Evolutionary conservation across 2,329 filamentous ascomycete species (phyloP), one percentile per base, ranked within the genome.

Genomic region (Macrophomina phaseolina): DNA sequence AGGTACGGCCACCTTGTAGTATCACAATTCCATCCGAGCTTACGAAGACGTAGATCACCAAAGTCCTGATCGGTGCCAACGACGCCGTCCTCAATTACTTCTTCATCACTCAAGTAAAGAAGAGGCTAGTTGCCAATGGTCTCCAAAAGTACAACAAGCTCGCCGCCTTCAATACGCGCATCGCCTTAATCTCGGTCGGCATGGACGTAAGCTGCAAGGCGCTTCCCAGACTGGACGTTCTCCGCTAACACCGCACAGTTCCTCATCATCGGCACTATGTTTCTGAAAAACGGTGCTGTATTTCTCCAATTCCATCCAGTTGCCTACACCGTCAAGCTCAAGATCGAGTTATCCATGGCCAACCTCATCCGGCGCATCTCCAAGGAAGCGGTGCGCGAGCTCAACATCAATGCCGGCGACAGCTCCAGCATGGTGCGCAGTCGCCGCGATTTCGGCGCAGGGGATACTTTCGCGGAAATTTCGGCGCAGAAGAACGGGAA

Each of bases 321-420:
- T 12, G 76, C 75, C 9, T 81, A 81, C 71, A 79, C 80, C 56
- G 77, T 81, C 52, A 81, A 78, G 67, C 77, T 81, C 65, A 80
- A 82, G 70, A 81, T 81, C 65, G 80, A 82, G 72, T 78, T 81
- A 76, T 76, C 75, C 68, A 81, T 82, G 79, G 78, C 80, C 5
- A 76, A 77, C 2, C 74, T 81, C 8, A 79, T 81, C 65, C 75
- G 76, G 2, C 60, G 45, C 45, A 63, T 63, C 23, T 49, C 60
- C 8, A 28, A 63, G 18, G 60, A 63, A 42, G 53, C 53, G 3
- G 53, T 58, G 36, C 53, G 34, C 38, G 53, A 58, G 11, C 38
- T 42, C 53, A 30, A 28, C 36, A 18, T 38, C 36, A 23, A 30
- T 38, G 23, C n/a, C 18, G 23, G 14, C 38, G 53, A 58, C 23